phyloP scores from a whole-genome alignment of 352 stramenopile species.

The Pythium myriotylum region DNA sequence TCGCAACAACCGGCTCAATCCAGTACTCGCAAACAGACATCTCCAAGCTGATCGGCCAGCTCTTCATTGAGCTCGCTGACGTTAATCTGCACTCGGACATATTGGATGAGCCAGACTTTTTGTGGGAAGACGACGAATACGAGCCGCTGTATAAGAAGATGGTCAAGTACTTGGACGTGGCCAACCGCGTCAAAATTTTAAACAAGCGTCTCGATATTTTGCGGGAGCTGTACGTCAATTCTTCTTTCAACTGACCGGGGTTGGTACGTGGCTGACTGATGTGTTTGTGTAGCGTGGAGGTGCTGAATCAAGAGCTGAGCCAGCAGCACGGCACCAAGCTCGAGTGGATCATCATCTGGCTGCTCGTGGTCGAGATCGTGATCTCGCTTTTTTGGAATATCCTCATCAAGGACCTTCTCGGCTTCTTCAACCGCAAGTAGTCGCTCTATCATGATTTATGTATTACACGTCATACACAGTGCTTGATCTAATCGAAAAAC shows the following conservation, averaged over 20 bases:
- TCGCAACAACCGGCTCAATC: slow-evolving; percentile 87
- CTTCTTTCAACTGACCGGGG: no score
- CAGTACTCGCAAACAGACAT: slow-evolving; percentile 89
- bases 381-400: slow-evolving; percentile 86
- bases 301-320: slow-evolving; percentile 90
- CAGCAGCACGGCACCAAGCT: slow-evolving; percentile 88
- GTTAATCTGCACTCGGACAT: slow-evolving; percentile 95
- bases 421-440: slow-evolving; percentile 55
- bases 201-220: slow-evolving; percentile 95
- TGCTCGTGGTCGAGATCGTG: slow-evolving; percentile 88
- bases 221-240: slow-evolving; percentile 81
- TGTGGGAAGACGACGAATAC: slow-evolving; percentile 92
- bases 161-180: slow-evolving; percentile 91
- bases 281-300: slow-evolving; percentile 62
- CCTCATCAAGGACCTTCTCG: slow-evolving; percentile 77
- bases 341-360: slow-evolving; percentile 95
- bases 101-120: slow-evolving; percentile 92
- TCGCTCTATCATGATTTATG: background rate
- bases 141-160: slow-evolving; percentile 92
- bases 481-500: slow-evolving; percentile 54
- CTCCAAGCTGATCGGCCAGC: slow-evolving; percentile 90
- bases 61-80: slow-evolving; percentile 88
- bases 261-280: background rate
- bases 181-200: slow-evolving; percentile 89
- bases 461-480: slow-evolving; percentile 22